Evolutionary conservation across 768 basidiomycete genomes (phyloP), one percentile per base, ranked within the genome.

Genomic region (Rhodotorula babjevae): DNA sequence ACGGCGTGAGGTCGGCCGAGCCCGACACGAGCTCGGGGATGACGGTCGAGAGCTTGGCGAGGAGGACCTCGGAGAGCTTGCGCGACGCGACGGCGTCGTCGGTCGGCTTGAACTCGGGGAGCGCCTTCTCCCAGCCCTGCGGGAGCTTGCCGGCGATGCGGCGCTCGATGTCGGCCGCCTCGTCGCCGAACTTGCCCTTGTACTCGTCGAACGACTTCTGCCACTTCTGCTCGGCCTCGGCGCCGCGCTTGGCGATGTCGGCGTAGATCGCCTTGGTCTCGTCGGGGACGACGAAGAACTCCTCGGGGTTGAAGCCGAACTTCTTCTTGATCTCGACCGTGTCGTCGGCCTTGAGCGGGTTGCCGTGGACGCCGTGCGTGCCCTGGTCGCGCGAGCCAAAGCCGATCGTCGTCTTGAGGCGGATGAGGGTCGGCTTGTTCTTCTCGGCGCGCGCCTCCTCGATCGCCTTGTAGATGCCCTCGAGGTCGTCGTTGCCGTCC

Each of bases 291-390:
- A 87, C 82, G 84, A 95, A 97, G 56, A 85, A 85, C 81, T 89
- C 82, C 71, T 90, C 87, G 29, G 90, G 83, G 77, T 90, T 85
- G 82, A 96, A 90, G 63, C 88, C 88, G 80, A 90, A 90, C 83
- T 89, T 91, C 79, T 84, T 83, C 86, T 97, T 97, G 73, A 96
- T 82, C 67, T 88, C 81, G 69, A 83, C 85, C 65, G 94, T 90
- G 79, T 97, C 94, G 79, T 96, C 94, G 31, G 90, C 85, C 86
- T 95, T 95, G 78, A 96, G 86, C 61, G 94, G 92, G 82, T 92
- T 81, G 76, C 94, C 93, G 82, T 97, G 94, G 73, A 96, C 92
- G 77, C 91, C 91, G 79, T 95, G 92, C 16, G 92, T 93, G 73
- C 94, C 94, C 81, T 92, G 89, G 80, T 88, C 86, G 84, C 90